Base-by-base conservation (phyloP, 192 early-diverging fungal genomes). In the Coemansia sp. region DNA sequence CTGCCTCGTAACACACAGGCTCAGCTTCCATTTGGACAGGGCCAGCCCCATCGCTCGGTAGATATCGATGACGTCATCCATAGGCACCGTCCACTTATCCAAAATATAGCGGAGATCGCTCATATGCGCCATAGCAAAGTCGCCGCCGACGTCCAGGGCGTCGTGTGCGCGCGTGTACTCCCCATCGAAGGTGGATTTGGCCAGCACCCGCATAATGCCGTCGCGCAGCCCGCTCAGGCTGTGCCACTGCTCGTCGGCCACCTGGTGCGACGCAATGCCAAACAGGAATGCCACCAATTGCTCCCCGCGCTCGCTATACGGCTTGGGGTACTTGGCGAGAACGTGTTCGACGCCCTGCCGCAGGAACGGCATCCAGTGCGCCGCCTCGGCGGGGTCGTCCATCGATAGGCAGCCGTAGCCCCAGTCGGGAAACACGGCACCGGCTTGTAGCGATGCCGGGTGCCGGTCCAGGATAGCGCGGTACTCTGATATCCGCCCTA, bases 191-290 rank as follows among this genome's bases (percentile, higher is more conserved):
- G 74, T 76, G 17, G 81, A 83, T 24, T 73, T 74, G 0, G 81
- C 69, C 64, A 84, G 41, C 0, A 68, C 67, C n/a, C 37, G 62
- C 74, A 84, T 79, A 6, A 84, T 48, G 3, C 82, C 82, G 11
- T 84, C 82, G 0, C 60, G 73, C 45, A 84, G 48, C 0, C 81
- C 81, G 6, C 68, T 71, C 16, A 84, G 27, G 33, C 78, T 77
- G 62, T 84, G 82, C 82, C 82, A 84, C 59, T 72, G 78, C 78
- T 79, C 82, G 53, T 84, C 82, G 0, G 82, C 64, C 36, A 84
- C 78, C 53, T 76, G 73, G 60, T 84, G 82, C 31, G 82, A 79
- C 17, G 74, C 82, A 36, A 79, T 53, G 29, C 82, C 82, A 56
- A 84, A 76, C 6, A 84, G 45, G 40, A 84, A 84, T 34, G 82